phyloP scores from a whole-genome alignment of 176 grass and related monocot genomes.

The sorghum (Sorghum bicolor) region Sorghum_bicolor_NCBIv3 NC_012879.2:2589001-2589500 shows the following conservation, averaged over 20 bases:
- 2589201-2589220: background rate
- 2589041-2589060: background rate
- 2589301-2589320: slow-evolving; percentile 48
- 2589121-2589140: slow-evolving; percentile 83
- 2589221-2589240: too few species aligned
- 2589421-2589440: slow-evolving; percentile 72
- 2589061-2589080: slow-evolving; percentile 37
- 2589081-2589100: slow-evolving; percentile 19
- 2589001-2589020: background rate
- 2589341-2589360: slow-evolving; percentile 74
- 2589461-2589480: background rate
- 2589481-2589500: background rate
- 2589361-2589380: slow-evolving; percentile 77
- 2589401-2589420: slow-evolving; percentile 90
- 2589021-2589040: background rate
- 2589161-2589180: slow-evolving; percentile 97
- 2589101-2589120: slow-evolving; percentile 67
- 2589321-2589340: slow-evolving; percentile 76
- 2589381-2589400: slow-evolving; percentile 98
- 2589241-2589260: slow-evolving; percentile 41
- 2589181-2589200: slow-evolving; percentile 96
- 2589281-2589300: slow-evolving; percentile 20
- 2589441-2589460: slow-evolving; percentile 48
- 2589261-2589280: slow-evolving; percentile 39
- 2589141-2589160: slow-evolving; percentile 96